A percentile compares a stretch with the other conserved stretches of the same genome.
phyloP scores from a whole-genome alignment of 2,329 filamentous ascomycete genomes.

The Didymella sp. region DNA sequence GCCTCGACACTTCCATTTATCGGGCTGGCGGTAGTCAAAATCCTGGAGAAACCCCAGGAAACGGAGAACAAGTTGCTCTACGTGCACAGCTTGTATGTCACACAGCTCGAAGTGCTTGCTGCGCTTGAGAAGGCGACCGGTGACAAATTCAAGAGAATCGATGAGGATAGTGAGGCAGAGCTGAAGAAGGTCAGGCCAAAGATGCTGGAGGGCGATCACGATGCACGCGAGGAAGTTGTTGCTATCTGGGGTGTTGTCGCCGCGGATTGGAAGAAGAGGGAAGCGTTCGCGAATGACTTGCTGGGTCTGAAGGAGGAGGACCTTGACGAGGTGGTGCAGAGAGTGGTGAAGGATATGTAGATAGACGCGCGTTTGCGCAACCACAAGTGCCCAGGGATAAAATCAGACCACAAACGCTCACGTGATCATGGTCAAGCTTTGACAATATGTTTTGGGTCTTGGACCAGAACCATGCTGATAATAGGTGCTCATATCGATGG shows the following conservation, averaged over 20 bases:
- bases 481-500: not conserved
- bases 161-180: constrained; percentile 46
- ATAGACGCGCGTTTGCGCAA: not conserved
- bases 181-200: constrained; percentile 36
- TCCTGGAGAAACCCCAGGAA: constrained; percentile 55
- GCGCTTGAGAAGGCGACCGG: constrained; percentile 62
- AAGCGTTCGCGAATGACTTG: constrained; percentile 43
- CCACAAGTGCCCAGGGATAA: not conserved
- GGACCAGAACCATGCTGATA: not conserved
- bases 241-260: constrained; percentile 46
- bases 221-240: constrained; percentile 44
- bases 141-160: constrained; percentile 58
- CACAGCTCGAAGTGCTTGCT: constrained; percentile 66
- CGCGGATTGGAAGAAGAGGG: constrained; percentile 42
- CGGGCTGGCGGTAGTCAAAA: constrained; percentile 59
- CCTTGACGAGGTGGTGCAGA: constrained; percentile 39
- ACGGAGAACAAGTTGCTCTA: constrained; percentile 66
- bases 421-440: not conserved
- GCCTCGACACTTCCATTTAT: constrained; percentile 61
- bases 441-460: no score
- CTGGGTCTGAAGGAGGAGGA: constrained; percentile 43
- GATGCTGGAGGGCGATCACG: constrained; percentile 43
- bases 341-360: constrained; percentile 30
- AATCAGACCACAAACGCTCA: not conserved
- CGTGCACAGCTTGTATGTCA: constrained; percentile 64